These are phyloP conservation scores for Suillus bovinus DNA, from an alignment of 768 basidiomycete species.

Conservation along the genomic window DNA sequence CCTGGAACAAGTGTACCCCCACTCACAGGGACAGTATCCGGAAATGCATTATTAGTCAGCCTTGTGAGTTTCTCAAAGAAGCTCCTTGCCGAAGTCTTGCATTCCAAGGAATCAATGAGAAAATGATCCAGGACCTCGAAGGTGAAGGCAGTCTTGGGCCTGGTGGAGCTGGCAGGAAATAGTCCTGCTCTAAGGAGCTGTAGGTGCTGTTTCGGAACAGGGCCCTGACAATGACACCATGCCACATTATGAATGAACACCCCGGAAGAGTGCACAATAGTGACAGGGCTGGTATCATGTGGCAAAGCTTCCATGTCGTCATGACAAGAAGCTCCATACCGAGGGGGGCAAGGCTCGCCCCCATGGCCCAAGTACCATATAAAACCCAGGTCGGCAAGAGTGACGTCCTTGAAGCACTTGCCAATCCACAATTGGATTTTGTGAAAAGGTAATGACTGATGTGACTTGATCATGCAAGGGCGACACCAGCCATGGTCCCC, in stretches of 20 bases:
- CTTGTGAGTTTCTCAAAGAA: no score
- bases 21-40: no score
- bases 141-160: neutral
- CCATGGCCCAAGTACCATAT: constrained; percentile 23
- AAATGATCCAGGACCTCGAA: neutral
- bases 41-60: no score
- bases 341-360: constrained; percentile 21
- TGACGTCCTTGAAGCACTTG: constrained; percentile 11
- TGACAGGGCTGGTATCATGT: neutral
- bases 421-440: constrained; percentile 23
- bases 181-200: neutral
- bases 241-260: constrained; percentile 6
- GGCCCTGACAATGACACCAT: constrained; percentile 4
- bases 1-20: no score
- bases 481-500: constrained; percentile 6
- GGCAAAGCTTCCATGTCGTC: neutral
- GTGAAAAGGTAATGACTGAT: constrained; percentile 13
- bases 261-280: neutral
- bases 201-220: neutral
- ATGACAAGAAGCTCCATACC: neutral
- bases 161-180: neutral
- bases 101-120: no score
- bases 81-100: no score
- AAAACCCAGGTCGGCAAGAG: constrained; percentile 20
- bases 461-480: constrained; percentile 1